Evolutionary conservation across 106 monocot species (phyloP).

Genomic region (Dactylorhiza incarnata): DNA sequence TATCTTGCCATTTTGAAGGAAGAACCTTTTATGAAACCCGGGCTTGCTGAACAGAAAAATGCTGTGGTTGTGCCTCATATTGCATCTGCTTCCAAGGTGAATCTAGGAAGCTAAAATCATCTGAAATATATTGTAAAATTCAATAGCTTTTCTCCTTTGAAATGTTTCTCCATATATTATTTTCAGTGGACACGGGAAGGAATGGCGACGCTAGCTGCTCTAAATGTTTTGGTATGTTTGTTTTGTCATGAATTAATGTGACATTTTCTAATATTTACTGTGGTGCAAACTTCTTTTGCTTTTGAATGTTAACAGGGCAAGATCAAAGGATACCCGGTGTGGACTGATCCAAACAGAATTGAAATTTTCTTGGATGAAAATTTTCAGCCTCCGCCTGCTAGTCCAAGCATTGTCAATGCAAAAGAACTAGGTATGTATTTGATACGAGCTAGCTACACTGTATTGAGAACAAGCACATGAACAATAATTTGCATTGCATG

Average conservation of each 20-base stretch:
- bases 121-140: background rate
- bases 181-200: constrained; percentile 97
- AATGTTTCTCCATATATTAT: background rate
- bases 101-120: background rate
- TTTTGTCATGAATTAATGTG: background rate
- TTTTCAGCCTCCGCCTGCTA: constrained; percentile 55
- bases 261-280: background rate
- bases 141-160: background rate
- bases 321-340: constrained; percentile 90
- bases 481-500: too few species aligned
- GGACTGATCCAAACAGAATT: constrained; percentile 70
- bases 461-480: too few species aligned
- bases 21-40: constrained; percentile 97
- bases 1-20: constrained; percentile 41
- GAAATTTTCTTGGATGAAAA: constrained; percentile 79
- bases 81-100: constrained; percentile 97
- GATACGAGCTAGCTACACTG: background rate
- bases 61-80: constrained; percentile 95
- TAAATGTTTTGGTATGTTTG: constrained; percentile 79
- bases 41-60: constrained; percentile 91
- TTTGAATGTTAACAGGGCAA: constrained; percentile 42
- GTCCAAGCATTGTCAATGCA: constrained; percentile 93
- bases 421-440: constrained; percentile 71
- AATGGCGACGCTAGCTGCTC: constrained; percentile 94
- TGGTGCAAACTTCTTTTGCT: background rate